Percentiles rank a stretch among this genome's conserved stretches.
These are phyloP conservation scores for Brettanomyces anomalus DNA, from an alignment of 805 yeast genomes.

Conservation along the genomic window DNA sequence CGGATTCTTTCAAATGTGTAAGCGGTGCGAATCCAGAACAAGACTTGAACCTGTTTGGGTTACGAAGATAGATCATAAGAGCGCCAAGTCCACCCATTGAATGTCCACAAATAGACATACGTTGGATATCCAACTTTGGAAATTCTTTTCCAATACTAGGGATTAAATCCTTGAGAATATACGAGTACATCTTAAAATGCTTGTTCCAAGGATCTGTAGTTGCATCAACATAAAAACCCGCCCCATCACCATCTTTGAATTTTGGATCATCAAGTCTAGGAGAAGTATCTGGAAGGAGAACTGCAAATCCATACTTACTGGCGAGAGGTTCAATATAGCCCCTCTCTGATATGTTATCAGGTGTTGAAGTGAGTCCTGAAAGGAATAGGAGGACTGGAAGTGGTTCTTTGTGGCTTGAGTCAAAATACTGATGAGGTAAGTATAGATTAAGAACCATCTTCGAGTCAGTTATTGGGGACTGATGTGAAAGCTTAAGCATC, in stretches of 20 bases:
- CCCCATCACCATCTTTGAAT: constrained; percentile 82
- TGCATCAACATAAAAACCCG: constrained; percentile 90
- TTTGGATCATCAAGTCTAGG: constrained; percentile 75
- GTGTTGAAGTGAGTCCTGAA: constrained; percentile 89
- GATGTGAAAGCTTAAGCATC: constrained; percentile 66
- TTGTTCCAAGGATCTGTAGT: constrained; percentile 58
- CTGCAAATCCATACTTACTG: constrained; percentile 70
- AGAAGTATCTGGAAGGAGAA: constrained; percentile 94
- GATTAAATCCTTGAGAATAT: constrained; percentile 69
- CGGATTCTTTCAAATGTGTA: constrained; percentile 62
- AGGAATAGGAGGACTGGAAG: constrained; percentile 69
- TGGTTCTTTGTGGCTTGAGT: constrained; percentile 20
- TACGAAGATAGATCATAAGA: constrained; percentile 50
- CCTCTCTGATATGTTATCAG: constrained; percentile 88
- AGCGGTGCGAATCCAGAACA: constrained; percentile 91
- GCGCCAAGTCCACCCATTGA: constrained; percentile 99
- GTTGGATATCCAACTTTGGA: constrained; percentile 49
- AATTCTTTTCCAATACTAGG: constrained; percentile 34
- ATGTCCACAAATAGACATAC: constrained; percentile 82
- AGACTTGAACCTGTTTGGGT: constrained; percentile 66
- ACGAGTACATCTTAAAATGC: constrained; percentile 81
- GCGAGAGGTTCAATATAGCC: constrained; percentile 81
- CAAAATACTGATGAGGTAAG: constrained; percentile 50
- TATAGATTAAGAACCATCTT: constrained; percentile 79
- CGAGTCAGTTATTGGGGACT: constrained; percentile 55